Conservation (phyloP, 805 yeast species). For the Metschnikowia corniflorae region DNA sequence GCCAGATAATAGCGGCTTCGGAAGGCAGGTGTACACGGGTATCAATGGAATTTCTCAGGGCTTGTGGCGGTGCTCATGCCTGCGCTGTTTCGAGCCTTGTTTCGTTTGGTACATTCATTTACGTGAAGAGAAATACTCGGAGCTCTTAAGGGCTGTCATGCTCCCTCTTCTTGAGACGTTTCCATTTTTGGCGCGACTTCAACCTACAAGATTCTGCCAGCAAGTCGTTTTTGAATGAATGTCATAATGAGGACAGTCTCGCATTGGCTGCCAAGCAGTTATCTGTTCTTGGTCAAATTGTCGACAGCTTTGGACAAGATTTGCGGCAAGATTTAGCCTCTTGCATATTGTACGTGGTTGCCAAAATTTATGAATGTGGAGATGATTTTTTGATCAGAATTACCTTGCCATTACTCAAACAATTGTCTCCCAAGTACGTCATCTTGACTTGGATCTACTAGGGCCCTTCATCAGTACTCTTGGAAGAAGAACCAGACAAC, state of each 20-base stretch:
- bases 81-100: too few species aligned
- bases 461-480: constrained; percentile 21
- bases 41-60: too few species aligned
- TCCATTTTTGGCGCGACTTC: constrained; percentile 54
- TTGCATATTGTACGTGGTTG: constrained; percentile 61
- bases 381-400: constrained; percentile 44
- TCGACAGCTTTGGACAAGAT: constrained; percentile 55
- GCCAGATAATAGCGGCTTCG: too few species aligned
- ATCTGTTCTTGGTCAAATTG: constrained; percentile 56
- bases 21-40: too few species aligned
- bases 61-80: too few species aligned
- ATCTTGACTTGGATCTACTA: constrained; percentile 20
- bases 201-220: constrained; percentile 26
- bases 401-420: constrained; percentile 42
- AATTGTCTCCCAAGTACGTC: constrained; percentile 23
- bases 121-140: constrained; percentile 53
- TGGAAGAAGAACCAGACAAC: constrained; percentile 24
- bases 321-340: constrained; percentile 70
- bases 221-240: constrained; percentile 26
- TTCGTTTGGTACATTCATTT: too few species aligned
- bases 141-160: constrained; percentile 66
- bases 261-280: constrained; percentile 47
- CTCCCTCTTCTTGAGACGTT: constrained; percentile 56
- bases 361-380: constrained; percentile 48
- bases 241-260: constrained; percentile 36